These are phyloP conservation scores for Leccinum olivaceopallidum DNA, from an alignment of 768 basidiomycete genomes.

Conservation along the genomic window DNA sequence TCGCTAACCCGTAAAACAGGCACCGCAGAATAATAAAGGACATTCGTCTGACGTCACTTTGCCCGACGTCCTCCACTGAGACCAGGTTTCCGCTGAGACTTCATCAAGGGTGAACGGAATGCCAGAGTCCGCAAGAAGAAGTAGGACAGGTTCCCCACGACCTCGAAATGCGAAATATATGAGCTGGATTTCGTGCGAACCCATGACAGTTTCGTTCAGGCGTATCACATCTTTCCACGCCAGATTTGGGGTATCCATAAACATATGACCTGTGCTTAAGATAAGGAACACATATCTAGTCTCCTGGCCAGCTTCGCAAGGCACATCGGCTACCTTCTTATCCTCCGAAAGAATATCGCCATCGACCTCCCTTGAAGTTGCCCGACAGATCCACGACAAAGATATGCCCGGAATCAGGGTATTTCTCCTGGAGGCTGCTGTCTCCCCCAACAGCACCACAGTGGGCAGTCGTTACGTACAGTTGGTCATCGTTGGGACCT, in stretches of 20 bases:
- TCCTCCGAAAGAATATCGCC: conserved; percentile 27
- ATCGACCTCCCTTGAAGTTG: conserved; percentile 25
- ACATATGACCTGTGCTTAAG: not conserved
- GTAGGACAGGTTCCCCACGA: conserved; percentile 28
- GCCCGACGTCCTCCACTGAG: conserved; percentile 13
- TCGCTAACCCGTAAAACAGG: conserved; percentile 26
- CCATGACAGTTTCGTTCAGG: no score
- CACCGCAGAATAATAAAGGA: conserved; percentile 23
- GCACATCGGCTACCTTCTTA: conserved; percentile 3
- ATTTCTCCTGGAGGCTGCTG: conserved; percentile 34
- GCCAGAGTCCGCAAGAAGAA: conserved; percentile 28
- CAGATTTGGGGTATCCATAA: not conserved
- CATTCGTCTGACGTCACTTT: conserved; percentile 13
- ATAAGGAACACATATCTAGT: not conserved
- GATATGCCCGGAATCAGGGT: conserved; percentile 37
- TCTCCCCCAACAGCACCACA: conserved; percentile 61
- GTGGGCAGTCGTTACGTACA: conserved; percentile 57
- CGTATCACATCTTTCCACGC: not conserved
- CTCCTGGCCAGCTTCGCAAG: not conserved
- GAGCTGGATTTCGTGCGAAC: conserved; percentile 19
- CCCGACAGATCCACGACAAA: conserved; percentile 34
- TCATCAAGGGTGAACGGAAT: conserved; percentile 22
- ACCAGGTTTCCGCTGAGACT: conserved; percentile 19
- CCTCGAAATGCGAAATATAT: conserved; percentile 25
- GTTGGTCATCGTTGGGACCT: conserved; percentile 61